Conservation (phyloP, 345 rosid genomes). For the Citrus unshiu region DNA sequence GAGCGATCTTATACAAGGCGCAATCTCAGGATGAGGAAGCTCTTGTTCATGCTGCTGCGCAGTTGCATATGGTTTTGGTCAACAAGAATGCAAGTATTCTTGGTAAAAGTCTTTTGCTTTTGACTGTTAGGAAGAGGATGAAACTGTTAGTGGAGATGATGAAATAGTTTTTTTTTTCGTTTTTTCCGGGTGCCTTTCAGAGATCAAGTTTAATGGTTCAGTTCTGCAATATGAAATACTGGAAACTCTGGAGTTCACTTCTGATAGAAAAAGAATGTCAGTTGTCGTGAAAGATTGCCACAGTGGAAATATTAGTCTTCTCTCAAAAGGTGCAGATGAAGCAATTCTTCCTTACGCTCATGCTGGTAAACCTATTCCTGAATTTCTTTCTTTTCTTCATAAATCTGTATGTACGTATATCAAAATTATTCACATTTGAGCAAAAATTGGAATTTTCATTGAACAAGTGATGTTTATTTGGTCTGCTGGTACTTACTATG, state of each 20-base stretch:
- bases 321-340: conserved; percentile 98
- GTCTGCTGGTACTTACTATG: not conserved
- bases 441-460: not conserved
- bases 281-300: conserved; percentile 77
- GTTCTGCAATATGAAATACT: conserved; percentile 65
- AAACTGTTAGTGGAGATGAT: conserved; percentile 10
- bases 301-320: conserved; percentile 68
- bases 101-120: conserved; percentile 48
- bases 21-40: conserved; percentile 99
- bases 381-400: not conserved
- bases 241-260: conserved; percentile 93
- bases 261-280: conserved; percentile 98
- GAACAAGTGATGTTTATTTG: not conserved
- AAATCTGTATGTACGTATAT: not conserved
- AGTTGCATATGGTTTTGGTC: conserved; percentile 73
- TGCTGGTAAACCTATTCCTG: conserved; percentile 50
- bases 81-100: conserved; percentile 66
- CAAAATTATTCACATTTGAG: not conserved
- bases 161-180: conserved; percentile 8
- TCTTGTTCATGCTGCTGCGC: conserved; percentile 91
- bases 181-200: conserved; percentile 36
- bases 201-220: conserved; percentile 64
- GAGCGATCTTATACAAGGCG: conserved; percentile 75
- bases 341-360: conserved; percentile 76
- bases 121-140: conserved; percentile 13